These are phyloP conservation scores for Digitaria exilis DNA, from an alignment of 202 grass and related monocot species.

Conservation along the genomic window DNA sequence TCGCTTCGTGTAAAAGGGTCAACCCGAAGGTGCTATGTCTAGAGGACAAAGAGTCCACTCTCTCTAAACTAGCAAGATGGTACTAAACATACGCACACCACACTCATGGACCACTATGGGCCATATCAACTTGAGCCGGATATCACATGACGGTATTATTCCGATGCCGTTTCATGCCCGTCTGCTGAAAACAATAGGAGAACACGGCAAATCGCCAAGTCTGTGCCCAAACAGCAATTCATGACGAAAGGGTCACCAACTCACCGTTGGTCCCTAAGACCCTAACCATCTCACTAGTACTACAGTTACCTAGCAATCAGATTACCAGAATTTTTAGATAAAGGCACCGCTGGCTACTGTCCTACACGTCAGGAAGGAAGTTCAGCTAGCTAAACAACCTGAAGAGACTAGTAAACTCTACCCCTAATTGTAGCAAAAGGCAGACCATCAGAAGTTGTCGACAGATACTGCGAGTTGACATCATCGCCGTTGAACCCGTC, in stretches of 20 bases:
- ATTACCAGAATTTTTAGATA: not conserved
- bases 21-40: too few species aligned
- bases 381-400: not conserved
- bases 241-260: not conserved
- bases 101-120: too few species aligned
- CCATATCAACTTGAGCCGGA: too few species aligned
- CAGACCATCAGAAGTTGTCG: slow-evolving; percentile 24
- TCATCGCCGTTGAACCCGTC: slow-evolving; percentile 16
- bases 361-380: not conserved
- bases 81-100: too few species aligned
- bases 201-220: not conserved
- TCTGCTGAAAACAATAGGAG: not conserved
- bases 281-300: not conserved
- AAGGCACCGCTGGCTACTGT: not conserved
- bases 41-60: too few species aligned
- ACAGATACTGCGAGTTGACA: slow-evolving; percentile 20
- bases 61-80: too few species aligned
- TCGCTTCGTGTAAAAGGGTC: too few species aligned
- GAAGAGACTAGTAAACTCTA: not conserved
- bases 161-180: not conserved
- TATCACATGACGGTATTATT: too few species aligned
- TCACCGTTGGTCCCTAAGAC: not conserved
- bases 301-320: not conserved
- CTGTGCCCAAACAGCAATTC: not conserved
- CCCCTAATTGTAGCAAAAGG: not conserved